Conservation (phyloP, 148 eudicot genomes). For the Arctostaphylos glauca region DNA sequence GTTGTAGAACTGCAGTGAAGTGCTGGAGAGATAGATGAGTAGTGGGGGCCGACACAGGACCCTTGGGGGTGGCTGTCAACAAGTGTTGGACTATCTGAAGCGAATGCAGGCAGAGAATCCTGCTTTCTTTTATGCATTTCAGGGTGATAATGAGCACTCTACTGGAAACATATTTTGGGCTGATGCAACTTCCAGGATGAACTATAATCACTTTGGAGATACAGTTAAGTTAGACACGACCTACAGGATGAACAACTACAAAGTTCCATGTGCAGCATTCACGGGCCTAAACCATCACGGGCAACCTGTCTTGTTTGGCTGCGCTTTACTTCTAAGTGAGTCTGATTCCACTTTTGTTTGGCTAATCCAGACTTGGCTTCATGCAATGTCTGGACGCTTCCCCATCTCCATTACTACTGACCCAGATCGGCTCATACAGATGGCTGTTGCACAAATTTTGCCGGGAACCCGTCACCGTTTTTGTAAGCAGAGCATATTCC, state of each 20-base stretch:
- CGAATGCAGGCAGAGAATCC: conserved; percentile 29
- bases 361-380: conserved; percentile 33
- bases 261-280: conserved; percentile 27
- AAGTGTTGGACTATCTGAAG: conserved; percentile 27
- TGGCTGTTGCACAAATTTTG: conserved; percentile 22
- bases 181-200: conserved; percentile 26
- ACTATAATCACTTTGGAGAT: conserved; percentile 31
- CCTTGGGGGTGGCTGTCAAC: conserved; percentile 20
- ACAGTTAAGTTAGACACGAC: conserved; percentile 25
- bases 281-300: conserved; percentile 31
- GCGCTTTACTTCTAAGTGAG: conserved; percentile 26
- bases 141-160: conserved; percentile 24
- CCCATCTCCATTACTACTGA: conserved; percentile 32
- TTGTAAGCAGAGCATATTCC: conserved; percentile 27
- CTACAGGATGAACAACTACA: conserved; percentile 24
- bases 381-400: conserved; percentile 23
- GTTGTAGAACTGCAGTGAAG: neutral
- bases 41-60: conserved; percentile 23
- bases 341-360: conserved; percentile 23
- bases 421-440: conserved; percentile 24
- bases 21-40: conserved; percentile 23
- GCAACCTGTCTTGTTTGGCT: conserved; percentile 27
- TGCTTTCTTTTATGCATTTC: conserved; percentile 27
- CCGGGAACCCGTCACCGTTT: conserved; percentile 29
- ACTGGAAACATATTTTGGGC: conserved; percentile 30